Conservation (phyloP, 2,329 filamentous ascomycete genomes). For the Aureobasidium subglaciale region DNA sequence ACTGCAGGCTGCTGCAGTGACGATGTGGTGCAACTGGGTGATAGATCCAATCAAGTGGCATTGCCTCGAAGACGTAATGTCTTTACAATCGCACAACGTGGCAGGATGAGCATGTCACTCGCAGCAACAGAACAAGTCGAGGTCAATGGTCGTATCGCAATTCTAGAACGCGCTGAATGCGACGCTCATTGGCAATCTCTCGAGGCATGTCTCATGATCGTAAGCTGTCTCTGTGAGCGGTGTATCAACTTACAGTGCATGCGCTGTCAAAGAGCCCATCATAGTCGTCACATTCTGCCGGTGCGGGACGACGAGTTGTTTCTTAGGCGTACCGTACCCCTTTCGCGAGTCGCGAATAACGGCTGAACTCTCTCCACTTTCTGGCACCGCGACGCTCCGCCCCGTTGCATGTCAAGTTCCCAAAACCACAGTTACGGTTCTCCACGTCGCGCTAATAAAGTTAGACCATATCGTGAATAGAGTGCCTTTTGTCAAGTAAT, state of each 20-base stretch:
- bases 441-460: constrained; percentile 11
- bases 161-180: constrained; percentile 5
- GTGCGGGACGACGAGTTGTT: not conserved
- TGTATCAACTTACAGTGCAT: not conserved
- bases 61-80: not conserved
- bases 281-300: not conserved
- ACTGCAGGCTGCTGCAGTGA: constrained; percentile 5
- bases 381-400: constrained; percentile 10
- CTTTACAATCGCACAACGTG: constrained; percentile 1
- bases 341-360: not conserved
- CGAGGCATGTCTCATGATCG: not conserved
- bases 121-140: not conserved
- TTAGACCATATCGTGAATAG: not conserved
- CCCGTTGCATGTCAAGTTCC: constrained; percentile 13
- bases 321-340: constrained; percentile 1
- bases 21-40: not conserved
- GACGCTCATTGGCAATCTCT: not conserved
- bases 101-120: not conserved
- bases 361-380: constrained; percentile 12
- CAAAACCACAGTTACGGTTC: constrained; percentile 4
- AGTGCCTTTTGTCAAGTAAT: not conserved
- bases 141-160: not conserved
- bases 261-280: not conserved
- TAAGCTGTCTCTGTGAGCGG: not conserved
- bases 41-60: not conserved